Evolutionary conservation across 495 filamentous ascomycete genomes (phyloP).

Genomic region (Tetracladium marchalianum): DNA sequence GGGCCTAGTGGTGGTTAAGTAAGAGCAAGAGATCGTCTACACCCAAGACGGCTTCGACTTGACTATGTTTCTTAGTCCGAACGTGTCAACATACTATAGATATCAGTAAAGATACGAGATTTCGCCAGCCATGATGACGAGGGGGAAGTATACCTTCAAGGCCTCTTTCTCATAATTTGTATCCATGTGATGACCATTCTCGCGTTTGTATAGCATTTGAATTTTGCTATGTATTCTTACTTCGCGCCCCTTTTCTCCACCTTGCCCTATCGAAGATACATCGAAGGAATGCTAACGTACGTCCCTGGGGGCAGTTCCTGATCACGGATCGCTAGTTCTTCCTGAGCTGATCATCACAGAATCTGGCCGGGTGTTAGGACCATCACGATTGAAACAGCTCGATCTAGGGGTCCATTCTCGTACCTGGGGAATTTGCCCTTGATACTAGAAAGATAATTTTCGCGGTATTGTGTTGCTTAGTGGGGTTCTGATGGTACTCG

Average conservation of each 20-base stretch:
- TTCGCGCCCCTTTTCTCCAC: conserved; percentile 16
- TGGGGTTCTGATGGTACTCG: conserved; percentile 7
- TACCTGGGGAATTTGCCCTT: conserved; percentile 11
- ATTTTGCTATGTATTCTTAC: conserved; percentile 20
- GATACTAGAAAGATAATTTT: conserved; percentile 12
- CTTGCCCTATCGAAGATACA: conserved; percentile 15
- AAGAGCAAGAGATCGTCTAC: conserved; percentile 17
- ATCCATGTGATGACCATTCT: conserved; percentile 16
- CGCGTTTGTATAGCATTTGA: conserved; percentile 20
- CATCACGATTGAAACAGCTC: no score
- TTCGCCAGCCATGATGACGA: neutral
- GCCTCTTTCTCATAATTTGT: conserved; percentile 20
- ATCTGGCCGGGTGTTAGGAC: conserved; percentile 5
- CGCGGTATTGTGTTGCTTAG: conserved; percentile 2
- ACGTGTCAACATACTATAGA: neutral
- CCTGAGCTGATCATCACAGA: conserved; percentile 3
- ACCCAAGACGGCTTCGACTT: conserved; percentile 19
- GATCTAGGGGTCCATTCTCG: conserved; percentile 1
- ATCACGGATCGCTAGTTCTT: conserved; percentile 7
- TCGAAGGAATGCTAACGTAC: conserved; percentile 14
- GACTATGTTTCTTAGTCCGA: conserved; percentile 1
- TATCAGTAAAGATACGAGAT: neutral
- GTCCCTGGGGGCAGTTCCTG: conserved; percentile 5
- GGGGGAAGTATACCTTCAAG: conserved; percentile 21
- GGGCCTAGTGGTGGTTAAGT: conserved; percentile 19